Conservation (phyloP, 371 early-diverging fungal genomes). For the Syncephalastrum racemosum region DNA sequence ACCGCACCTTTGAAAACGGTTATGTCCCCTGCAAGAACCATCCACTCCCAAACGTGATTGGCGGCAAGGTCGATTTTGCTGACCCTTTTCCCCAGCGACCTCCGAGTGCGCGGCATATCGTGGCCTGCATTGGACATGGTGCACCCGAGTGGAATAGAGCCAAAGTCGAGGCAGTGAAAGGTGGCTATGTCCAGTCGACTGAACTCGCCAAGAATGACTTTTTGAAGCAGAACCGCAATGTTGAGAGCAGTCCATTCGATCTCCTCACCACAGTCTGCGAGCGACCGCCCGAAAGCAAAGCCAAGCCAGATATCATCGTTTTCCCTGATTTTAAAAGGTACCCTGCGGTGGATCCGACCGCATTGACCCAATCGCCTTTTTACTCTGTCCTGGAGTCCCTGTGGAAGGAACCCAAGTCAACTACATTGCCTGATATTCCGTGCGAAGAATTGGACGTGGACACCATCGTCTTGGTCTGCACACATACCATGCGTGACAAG, state of each 20-base stretch:
- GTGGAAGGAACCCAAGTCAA: slow-evolving; percentile 24
- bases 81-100: slow-evolving; percentile 18
- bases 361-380: slow-evolving; percentile 10
- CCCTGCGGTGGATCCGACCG: slow-evolving; percentile 14
- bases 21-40: slow-evolving; percentile 44
- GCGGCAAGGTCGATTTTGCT: slow-evolving; percentile 41
- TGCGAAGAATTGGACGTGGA: slow-evolving; percentile 23
- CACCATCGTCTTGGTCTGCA: slow-evolving; percentile 45
- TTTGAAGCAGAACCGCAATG: slow-evolving; percentile 2
- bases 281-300: slow-evolving; percentile 17
- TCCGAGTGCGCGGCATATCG: slow-evolving; percentile 31
- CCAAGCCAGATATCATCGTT: slow-evolving; percentile 30
- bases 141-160: slow-evolving; percentile 43
- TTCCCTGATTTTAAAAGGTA: slow-evolving; percentile 44
- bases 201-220: slow-evolving; percentile 5
- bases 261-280: slow-evolving; percentile 30
- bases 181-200: slow-evolving; percentile 15
- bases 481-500: slow-evolving; percentile 42
- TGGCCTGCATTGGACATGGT: slow-evolving; percentile 41
- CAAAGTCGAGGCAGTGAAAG: slow-evolving; percentile 39
- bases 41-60: slow-evolving; percentile 42
- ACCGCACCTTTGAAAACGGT: slow-evolving; percentile 23
- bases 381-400: slow-evolving; percentile 19
- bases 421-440: slow-evolving; percentile 5
- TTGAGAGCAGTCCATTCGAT: neutral